Conservation (phyloP, 2,329 filamentous ascomycete genomes). For the Dendrostoma leiphaemia region DNA sequence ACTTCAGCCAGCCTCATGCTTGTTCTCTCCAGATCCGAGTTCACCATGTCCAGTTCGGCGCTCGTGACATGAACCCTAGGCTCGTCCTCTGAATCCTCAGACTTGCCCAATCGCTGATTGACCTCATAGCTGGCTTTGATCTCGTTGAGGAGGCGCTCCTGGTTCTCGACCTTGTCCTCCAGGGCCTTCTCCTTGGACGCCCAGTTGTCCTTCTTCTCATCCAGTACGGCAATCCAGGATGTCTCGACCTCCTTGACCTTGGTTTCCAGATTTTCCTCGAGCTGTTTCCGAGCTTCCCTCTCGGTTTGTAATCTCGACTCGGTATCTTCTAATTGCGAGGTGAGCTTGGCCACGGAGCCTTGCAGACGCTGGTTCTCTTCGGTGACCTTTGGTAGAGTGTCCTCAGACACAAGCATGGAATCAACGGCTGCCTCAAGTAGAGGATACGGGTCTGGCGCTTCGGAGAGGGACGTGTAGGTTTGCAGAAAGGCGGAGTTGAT, state of each 20-base stretch:
- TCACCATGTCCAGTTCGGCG: constrained; percentile 91
- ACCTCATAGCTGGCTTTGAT: constrained; percentile 98
- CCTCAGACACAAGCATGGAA: constrained; percentile 85
- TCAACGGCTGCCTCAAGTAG: constrained; percentile 95
- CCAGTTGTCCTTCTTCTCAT: constrained; percentile 97
- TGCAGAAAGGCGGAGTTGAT: constrained; percentile 92
- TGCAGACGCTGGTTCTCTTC: constrained; percentile 88
- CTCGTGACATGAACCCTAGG: constrained; percentile 68
- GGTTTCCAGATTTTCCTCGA: constrained; percentile 74
- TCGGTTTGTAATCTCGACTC: constrained; percentile 81
- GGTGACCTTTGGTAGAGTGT: constrained; percentile 86
- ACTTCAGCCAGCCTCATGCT: constrained; percentile 84
- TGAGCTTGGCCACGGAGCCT: constrained; percentile 71
- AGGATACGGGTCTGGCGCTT: constrained; percentile 95
- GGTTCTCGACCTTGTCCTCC: constrained; percentile 91
- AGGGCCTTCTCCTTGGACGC: constrained; percentile 82
- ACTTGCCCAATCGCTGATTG: constrained; percentile 79
- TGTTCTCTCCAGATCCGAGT: constrained; percentile 86
- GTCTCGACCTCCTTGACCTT: constrained; percentile 87
- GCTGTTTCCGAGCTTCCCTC: constrained; percentile 65
- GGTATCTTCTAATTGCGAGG: constrained; percentile 76
- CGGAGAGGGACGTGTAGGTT: constrained; percentile 87
- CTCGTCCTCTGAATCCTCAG: constrained; percentile 49
- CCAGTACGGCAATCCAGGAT: constrained; percentile 85
- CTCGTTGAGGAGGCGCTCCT: constrained; percentile 88